These are phyloP conservation scores for Rutstroemia sp. DNA, from an alignment of 2,329 filamentous ascomycete species.

Conservation along the genomic window DNA sequence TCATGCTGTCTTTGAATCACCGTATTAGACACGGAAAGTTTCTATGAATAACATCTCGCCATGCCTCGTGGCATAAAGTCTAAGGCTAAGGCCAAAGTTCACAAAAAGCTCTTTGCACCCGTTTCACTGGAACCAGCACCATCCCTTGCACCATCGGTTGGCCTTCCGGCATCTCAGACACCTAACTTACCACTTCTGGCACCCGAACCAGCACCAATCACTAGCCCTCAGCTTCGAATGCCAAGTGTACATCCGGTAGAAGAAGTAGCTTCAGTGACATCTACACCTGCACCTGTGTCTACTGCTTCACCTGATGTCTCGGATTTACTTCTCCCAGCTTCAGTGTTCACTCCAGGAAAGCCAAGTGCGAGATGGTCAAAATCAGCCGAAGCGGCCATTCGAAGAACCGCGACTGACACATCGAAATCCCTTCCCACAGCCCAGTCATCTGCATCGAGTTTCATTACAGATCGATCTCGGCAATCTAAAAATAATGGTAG, in stretches of 20 bases:
- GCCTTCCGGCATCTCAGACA: neutral
- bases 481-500: no score
- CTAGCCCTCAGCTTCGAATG: no score
- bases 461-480: no score
- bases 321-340: no score
- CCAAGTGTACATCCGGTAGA: no score
- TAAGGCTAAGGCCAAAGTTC: neutral
- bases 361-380: neutral
- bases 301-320: neutral
- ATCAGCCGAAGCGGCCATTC: neutral
- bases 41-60: neutral
- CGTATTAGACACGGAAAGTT: no score
- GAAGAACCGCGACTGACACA: no score
- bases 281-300: neutral
- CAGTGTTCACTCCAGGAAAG: no score
- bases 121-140: neutral
- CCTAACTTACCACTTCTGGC: neutral
- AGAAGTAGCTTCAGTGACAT: neutral
- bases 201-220: no score
- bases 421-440: no score
- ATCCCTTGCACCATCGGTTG: neutral
- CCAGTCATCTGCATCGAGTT: no score
- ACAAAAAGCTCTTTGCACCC: neutral
- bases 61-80: neutral
- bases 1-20: no score